These are phyloP conservation scores for Xerophyta viscosa DNA, from an alignment of 106 monocot species.

Conservation along the genomic window DNA sequence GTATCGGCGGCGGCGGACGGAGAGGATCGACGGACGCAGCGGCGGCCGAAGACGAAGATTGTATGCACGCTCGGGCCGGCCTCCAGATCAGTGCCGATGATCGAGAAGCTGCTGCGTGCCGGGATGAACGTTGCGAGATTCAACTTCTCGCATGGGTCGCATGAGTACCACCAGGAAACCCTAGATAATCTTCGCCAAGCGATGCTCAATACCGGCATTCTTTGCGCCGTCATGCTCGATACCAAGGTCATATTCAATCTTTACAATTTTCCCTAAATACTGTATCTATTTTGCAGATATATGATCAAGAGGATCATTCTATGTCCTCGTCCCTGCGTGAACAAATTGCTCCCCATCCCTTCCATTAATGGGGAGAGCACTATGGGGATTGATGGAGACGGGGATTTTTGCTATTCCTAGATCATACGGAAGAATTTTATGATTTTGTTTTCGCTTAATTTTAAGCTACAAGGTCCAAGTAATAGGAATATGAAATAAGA, in stretches of 20 bases:
- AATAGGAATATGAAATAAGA: too few relatives aligned
- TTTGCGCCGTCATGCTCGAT: slow-evolving; percentile 46
- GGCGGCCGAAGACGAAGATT: slow-evolving; percentile 51
- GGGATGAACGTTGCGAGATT: slow-evolving; percentile 58
- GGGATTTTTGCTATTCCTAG: too few relatives aligned
- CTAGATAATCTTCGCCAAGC: slow-evolving; percentile 36
- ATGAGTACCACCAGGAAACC: slow-evolving; percentile 51
- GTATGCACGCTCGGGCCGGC: slow-evolving; percentile 58
- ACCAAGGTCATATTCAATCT: too few relatives aligned
- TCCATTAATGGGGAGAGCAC: too few relatives aligned
- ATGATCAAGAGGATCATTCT: too few relatives aligned
- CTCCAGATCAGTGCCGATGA: slow-evolving; percentile 45
- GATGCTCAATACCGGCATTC: slow-evolving; percentile 34
- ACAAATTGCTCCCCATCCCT: too few relatives aligned
- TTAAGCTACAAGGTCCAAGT: too few relatives aligned
- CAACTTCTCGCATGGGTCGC: slow-evolving; percentile 56
- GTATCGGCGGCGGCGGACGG: background rate
- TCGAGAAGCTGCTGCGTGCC: slow-evolving; percentile 32
- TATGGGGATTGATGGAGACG: too few relatives aligned
- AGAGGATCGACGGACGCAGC: background rate
- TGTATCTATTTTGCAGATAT: too few relatives aligned
- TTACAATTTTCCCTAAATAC: background rate
- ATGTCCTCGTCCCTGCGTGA: too few relatives aligned
- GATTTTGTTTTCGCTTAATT: too few relatives aligned
- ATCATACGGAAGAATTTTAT: too few relatives aligned